These are phyloP conservation scores for Dalbergia oliveri DNA, from an alignment of 306 rosid species.

Conservation along the genomic window DNA sequence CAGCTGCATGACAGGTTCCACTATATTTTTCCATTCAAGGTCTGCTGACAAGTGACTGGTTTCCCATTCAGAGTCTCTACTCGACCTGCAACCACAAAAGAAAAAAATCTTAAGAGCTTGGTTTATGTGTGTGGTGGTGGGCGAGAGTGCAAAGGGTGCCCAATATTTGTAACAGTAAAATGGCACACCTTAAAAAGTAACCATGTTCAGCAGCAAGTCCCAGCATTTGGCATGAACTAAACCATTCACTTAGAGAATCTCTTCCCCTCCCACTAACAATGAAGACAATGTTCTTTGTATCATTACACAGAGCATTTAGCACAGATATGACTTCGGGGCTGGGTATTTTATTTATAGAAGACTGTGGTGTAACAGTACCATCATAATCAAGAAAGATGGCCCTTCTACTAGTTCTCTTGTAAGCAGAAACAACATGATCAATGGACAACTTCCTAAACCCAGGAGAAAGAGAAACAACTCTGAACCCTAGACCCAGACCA, in stretches of 20 bases:
- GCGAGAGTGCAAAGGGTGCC: constrained; percentile 1
- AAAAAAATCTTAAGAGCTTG: constrained; percentile 4
- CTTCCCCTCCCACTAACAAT: constrained; percentile 89
- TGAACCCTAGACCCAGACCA: constrained; percentile 79
- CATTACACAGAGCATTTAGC: constrained; percentile 71
- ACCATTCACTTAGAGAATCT: constrained; percentile 75
- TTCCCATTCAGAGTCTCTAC: constrained; percentile 72
- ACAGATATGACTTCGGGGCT: constrained; percentile 68
- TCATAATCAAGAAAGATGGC: constrained; percentile 90
- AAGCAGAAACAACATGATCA: constrained; percentile 72
- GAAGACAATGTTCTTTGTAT: constrained; percentile 75
- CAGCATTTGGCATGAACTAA: constrained; percentile 70
- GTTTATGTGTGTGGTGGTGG: not conserved
- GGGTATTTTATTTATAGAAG: constrained; percentile 71
- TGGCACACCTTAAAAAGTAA: constrained; percentile 75
- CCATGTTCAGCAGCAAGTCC: constrained; percentile 97
- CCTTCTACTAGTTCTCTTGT: constrained; percentile 70
- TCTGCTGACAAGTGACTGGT: constrained; percentile 64
- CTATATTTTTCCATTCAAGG: constrained; percentile 82
- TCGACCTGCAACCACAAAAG: constrained; percentile 63
- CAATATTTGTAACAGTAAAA: not conserved
- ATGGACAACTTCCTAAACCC: constrained; percentile 73
- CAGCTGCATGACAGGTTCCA: constrained; percentile 75
- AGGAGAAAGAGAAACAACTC: constrained; percentile 77
- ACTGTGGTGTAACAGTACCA: constrained; percentile 83